Evolutionary conservation across 768 basidiomycete species (phyloP).

Genomic region (Lentinula guzmanii): DNA sequence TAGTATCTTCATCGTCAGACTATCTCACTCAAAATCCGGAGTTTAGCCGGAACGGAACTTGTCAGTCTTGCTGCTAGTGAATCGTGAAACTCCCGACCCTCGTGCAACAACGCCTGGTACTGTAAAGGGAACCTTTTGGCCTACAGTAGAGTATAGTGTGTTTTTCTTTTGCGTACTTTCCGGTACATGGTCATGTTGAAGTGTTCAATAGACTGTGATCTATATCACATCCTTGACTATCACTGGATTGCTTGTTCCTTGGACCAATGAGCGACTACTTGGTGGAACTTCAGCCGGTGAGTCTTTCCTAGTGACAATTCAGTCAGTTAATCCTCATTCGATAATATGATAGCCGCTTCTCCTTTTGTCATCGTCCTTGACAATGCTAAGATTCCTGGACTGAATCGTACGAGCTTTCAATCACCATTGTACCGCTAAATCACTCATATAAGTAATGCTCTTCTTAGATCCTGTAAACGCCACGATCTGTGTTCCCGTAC

Average conservation of each 20-base stretch:
- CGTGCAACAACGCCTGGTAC: conserved; percentile 17
- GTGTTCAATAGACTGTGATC: conserved; percentile 29
- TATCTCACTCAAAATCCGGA: not conserved
- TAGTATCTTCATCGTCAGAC: not conserved
- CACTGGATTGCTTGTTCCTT: conserved; percentile 34
- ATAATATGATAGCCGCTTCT: conserved; percentile 24
- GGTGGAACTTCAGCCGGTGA: conserved; percentile 28
- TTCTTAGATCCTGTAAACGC: conserved; percentile 30
- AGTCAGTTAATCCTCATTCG: not conserved
- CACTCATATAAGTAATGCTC: no score
- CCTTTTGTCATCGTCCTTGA: conserved; percentile 41
- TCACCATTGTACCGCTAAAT: no score
- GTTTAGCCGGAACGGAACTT: conserved; percentile 38
- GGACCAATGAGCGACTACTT: conserved; percentile 27
- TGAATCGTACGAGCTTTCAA: conserved; percentile 25
- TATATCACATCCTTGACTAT: conserved; percentile 38
- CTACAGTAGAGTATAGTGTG: conserved; percentile 29
- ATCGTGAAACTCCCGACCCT: conserved; percentile 31
- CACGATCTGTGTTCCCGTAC: conserved; percentile 39
- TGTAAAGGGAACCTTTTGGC: conserved; percentile 45
- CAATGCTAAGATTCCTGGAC: conserved; percentile 31
- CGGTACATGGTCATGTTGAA: not conserved
- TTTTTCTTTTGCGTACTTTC: not conserved
- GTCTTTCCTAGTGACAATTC: not conserved
- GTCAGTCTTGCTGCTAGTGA: conserved; percentile 41